phyloP scores from a whole-genome alignment of 139 green algal species.

The Chlamydomonas applanata region DNA sequence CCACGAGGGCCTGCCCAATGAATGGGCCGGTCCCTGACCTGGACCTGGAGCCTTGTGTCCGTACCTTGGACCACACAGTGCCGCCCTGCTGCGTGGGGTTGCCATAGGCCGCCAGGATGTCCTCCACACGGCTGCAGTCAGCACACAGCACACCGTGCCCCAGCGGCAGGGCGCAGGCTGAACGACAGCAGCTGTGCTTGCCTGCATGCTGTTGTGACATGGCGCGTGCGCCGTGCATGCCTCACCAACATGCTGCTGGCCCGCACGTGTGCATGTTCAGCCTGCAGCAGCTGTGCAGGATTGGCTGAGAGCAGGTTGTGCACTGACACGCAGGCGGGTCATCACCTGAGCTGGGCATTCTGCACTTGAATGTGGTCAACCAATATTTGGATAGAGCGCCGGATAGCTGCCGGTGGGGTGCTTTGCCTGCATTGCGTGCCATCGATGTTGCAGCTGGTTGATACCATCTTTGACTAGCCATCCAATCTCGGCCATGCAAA shows the following conservation, averaged over 20 bases:
- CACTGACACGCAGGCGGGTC: background rate
- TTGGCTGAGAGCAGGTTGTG: too few relatives aligned
- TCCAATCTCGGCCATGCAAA: background rate
- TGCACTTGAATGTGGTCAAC: constrained; percentile 41
- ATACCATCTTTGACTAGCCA: background rate
- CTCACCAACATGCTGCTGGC: too few relatives aligned
- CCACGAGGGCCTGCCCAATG: too few relatives aligned
- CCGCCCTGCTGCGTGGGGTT: constrained; percentile 37
- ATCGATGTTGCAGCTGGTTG: background rate
- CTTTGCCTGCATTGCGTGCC: constrained; percentile 18
- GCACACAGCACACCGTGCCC: too few relatives aligned
- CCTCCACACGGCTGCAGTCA: constrained; percentile 33
- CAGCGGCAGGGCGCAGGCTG: too few relatives aligned
- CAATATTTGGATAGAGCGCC: constrained; percentile 34
- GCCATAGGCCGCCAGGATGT: constrained; percentile 36
- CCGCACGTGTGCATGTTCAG: too few relatives aligned
- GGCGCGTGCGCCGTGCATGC: too few relatives aligned
- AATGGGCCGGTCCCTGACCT: too few relatives aligned
- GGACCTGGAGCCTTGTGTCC: too few relatives aligned
- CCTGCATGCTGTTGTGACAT: too few relatives aligned
- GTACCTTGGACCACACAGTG: constrained; percentile 44
- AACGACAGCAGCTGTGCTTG: too few relatives aligned
- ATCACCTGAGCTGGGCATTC: constrained; percentile 30
- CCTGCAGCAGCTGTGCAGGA: too few relatives aligned
- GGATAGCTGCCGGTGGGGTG: constrained; percentile 24